Conservation (phyloP, 192 early-diverging fungal genomes). For the Dispira simplex region DNA sequence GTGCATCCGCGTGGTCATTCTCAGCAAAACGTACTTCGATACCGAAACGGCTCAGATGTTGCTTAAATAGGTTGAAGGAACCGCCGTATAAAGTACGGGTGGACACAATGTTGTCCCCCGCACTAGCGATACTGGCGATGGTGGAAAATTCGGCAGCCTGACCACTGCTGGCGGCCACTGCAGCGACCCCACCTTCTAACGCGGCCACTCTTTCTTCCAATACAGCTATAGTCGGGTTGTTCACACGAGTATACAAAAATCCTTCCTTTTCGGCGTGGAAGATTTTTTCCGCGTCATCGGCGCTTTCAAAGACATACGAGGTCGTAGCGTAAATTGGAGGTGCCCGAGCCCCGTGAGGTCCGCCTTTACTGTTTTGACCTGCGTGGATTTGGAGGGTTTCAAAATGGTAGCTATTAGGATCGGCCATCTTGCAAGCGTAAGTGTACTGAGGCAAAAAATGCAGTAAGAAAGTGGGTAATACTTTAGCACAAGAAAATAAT, state of each 20-base stretch:
- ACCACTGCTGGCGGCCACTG: conserved; percentile 55
- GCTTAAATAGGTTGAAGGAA: conserved; percentile 78
- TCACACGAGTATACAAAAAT: conserved; percentile 74
- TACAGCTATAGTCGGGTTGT: conserved; percentile 76
- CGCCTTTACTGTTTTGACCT: conserved; percentile 45
- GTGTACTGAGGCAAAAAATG: too few species aligned
- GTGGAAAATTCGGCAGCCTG: conserved; percentile 81
- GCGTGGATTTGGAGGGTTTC: conserved; percentile 91
- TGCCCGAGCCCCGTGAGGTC: conserved; percentile 61
- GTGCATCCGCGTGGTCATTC: conserved; percentile 58
- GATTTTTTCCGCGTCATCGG: conserved; percentile 66
- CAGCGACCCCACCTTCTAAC: conserved; percentile 73
- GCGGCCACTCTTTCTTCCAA: conserved; percentile 89
- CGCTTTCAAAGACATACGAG: conserved; percentile 69
- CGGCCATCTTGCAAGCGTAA: too few species aligned
- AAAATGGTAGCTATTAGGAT: conserved; percentile 29
- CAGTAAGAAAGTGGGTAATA: too few species aligned
- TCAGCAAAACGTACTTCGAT: conserved; percentile 64
- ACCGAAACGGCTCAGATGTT: conserved; percentile 65
- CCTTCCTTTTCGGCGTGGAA: conserved; percentile 59
- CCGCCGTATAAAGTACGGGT: conserved; percentile 61
- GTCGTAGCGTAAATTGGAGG: conserved; percentile 85
- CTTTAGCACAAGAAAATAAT: too few species aligned
- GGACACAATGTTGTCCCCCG: conserved; percentile 83
- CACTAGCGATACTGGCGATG: conserved; percentile 55